Conservation (phyloP, 2,329 filamentous ascomycete genomes). For the Ophiocordyceps australis region DNA sequence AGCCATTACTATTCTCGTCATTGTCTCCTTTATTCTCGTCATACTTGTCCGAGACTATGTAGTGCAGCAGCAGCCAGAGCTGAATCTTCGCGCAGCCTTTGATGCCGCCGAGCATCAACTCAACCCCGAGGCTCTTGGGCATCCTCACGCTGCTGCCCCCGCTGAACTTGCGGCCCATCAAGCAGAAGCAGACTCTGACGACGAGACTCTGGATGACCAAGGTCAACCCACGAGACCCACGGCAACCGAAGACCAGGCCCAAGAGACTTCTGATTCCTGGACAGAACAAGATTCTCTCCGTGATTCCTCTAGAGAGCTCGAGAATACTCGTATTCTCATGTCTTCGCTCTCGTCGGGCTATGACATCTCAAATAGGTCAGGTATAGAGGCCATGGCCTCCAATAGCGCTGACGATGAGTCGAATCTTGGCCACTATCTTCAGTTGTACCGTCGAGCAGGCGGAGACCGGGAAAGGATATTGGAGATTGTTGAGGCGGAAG, state of each 20-base stretch:
- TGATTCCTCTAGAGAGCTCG: too few species aligned
- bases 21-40: conserved; percentile 88
- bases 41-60: conserved; percentile 96
- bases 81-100: conserved; percentile 59
- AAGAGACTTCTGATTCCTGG: too few species aligned
- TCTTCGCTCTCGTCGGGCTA: neutral
- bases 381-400: too few species aligned
- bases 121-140: conserved; percentile 4
- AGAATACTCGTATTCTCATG: neutral
- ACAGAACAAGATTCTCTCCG: too few species aligned
- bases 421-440: conserved; percentile 19
- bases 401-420: conserved; percentile 4
- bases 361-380: too few species aligned
- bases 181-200: conserved; percentile 12
- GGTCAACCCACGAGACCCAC: conserved; percentile 3
- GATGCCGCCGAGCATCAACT: conserved; percentile 22
- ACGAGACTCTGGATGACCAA: conserved; percentile 12
- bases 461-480: conserved; percentile 41
- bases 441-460: conserved; percentile 39
- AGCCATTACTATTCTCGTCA: conserved; percentile 79
- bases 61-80: conserved; percentile 88
- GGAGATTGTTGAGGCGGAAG: conserved; percentile 41
- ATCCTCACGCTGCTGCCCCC: conserved; percentile 4
- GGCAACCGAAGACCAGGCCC: neutral
- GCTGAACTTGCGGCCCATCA: conserved; percentile 6